Percentiles rank a stretch among this genome's conserved stretches.
phyloP scores from a whole-genome alignment of 2,329 filamentous ascomycete species.

The Alternaria atra region DNA sequence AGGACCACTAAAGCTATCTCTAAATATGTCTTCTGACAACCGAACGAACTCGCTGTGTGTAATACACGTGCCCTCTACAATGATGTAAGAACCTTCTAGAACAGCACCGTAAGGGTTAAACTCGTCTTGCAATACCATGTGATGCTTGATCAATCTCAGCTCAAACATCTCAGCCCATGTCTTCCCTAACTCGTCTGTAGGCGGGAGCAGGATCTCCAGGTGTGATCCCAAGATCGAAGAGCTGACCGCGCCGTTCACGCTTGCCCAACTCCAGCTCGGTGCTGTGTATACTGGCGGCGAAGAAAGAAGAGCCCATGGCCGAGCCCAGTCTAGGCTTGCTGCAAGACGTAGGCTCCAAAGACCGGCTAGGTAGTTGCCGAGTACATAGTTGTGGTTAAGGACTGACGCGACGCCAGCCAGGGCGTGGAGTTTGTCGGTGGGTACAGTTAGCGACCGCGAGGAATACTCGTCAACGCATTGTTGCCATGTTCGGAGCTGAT shows the following conservation, averaged over 20 bases:
- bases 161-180: neutral
- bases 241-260: neutral
- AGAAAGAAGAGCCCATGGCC: neutral
- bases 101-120: neutral
- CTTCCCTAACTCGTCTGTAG: neutral
- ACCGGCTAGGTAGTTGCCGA: neutral
- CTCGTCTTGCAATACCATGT: neutral
- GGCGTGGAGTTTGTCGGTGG: neutral
- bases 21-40: too few relatives aligned
- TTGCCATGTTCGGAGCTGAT: neutral
- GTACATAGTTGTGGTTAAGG: neutral
- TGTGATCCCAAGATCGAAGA: neutral
- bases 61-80: neutral
- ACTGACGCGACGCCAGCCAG: neutral
- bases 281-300: neutral
- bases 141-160: neutral
- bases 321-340: neutral
- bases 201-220: too few relatives aligned
- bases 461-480: neutral
- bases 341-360: neutral
- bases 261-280: neutral
- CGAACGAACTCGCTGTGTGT: neutral
- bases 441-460: neutral
- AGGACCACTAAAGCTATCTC: too few relatives aligned
- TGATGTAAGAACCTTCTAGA: neutral